phyloP scores from a whole-genome alignment of 257 asterid genomes.

The Nicotiana paniculata region DNA sequence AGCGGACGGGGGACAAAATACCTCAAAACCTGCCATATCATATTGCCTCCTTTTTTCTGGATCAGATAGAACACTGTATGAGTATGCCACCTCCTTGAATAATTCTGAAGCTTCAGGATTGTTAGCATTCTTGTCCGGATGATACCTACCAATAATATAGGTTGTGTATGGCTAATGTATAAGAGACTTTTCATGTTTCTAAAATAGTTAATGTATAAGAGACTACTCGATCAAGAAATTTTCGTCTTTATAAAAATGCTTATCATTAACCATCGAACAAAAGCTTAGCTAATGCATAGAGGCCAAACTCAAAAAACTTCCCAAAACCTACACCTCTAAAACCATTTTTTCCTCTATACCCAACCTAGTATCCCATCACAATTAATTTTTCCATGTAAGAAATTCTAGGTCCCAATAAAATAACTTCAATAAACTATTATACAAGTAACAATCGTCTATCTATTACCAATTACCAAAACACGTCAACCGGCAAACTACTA shows the following conservation, averaged over 20 bases:
- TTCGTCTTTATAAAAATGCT: not conserved
- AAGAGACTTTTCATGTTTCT: not conserved
- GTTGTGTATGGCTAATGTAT: not conserved
- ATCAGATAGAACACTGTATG: conserved; percentile 93
- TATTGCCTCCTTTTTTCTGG: conserved; percentile 97
- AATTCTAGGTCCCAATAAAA: not conserved
- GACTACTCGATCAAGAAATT: not conserved
- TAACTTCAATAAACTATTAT: not conserved
- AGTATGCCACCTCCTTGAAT: conserved; percentile 99
- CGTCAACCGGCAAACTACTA: not conserved
- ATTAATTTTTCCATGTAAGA: not conserved
- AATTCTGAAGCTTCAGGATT: conserved; percentile 99
- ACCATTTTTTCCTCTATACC: not conserved
- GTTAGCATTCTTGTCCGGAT: conserved; percentile 96
- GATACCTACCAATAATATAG: conserved; percentile 52
- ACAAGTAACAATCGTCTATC: not conserved
- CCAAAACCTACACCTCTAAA: not conserved
- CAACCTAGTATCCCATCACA: not conserved
- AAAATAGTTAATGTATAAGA: not conserved
- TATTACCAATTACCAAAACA: not conserved
- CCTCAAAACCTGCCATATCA: conserved; percentile 95
- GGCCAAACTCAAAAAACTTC: not conserved
- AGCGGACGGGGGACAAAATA: conserved; percentile 10
- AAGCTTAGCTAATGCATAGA: conserved; percentile 1
- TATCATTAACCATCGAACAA: not conserved